Conservation (phyloP, 176 grass and related monocot genomes). For the Pontederia crassipes region DNA sequence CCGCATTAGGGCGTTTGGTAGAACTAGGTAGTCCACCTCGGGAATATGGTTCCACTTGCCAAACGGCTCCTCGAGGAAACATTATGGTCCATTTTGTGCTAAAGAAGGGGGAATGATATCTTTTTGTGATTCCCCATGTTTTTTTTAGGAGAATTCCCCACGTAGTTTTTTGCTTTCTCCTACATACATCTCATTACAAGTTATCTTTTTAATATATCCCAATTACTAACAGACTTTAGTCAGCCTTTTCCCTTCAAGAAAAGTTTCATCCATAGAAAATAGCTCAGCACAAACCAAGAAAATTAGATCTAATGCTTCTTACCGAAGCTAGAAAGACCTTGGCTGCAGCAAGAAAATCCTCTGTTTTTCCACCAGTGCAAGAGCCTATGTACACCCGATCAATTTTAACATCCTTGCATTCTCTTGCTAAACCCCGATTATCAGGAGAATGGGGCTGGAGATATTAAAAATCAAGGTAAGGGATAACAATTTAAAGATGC, state of each 20-base stretch:
- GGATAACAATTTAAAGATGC: constrained; percentile 2
- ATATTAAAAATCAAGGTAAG: constrained; percentile 1
- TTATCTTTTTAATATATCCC: too few species aligned
- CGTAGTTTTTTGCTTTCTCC: too few species aligned
- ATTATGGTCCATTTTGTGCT: too few species aligned
- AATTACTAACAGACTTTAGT: neutral
- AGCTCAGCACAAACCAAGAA: neutral
- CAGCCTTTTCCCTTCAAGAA: neutral
- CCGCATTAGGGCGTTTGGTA: too few species aligned
- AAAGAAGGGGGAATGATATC: too few species aligned
- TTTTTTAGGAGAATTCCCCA: too few species aligned
- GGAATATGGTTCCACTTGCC: too few species aligned
- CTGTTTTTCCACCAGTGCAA: constrained; percentile 92
- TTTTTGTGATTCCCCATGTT: too few species aligned
- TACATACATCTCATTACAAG: too few species aligned
- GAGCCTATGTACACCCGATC: constrained; percentile 95
- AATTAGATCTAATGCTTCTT: constrained; percentile 32
- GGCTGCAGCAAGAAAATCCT: constrained; percentile 87
- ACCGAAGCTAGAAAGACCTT: constrained; percentile 88
- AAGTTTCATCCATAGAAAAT: neutral
- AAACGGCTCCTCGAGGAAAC: too few species aligned
- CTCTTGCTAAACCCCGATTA: constrained; percentile 86
- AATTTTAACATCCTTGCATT: constrained; percentile 92
- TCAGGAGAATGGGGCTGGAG: constrained; percentile 95
- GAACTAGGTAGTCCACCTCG: too few species aligned